Percentiles rank a stretch among this genome's conserved stretches.
These are phyloP conservation scores for Eimeria mitis DNA, from an alignment of 169 alveolate genomes.

Conservation along the genomic window DNA sequence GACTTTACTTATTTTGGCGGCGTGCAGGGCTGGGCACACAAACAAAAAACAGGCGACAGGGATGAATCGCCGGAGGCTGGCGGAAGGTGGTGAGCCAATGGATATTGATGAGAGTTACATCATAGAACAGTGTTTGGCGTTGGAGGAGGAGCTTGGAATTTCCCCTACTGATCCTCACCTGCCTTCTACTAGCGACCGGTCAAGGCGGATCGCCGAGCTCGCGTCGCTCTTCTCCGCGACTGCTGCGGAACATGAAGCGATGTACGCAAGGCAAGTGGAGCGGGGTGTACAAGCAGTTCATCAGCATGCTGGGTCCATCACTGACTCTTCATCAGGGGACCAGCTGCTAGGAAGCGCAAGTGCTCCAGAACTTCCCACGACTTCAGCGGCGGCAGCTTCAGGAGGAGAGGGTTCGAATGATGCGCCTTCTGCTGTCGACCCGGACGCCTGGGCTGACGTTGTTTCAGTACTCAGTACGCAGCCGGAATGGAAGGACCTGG, in stretches of 20 bases:
- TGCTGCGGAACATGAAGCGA: background rate
- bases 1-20: background rate
- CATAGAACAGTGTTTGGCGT: background rate
- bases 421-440: background rate
- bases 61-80: background rate
- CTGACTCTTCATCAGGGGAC: too few relatives aligned
- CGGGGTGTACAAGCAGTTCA: background rate
- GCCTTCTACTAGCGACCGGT: background rate
- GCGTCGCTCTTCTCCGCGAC: background rate
- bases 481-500: background rate
- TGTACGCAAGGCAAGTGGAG: background rate
- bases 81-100: background rate
- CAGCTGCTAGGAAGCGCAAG: background rate
- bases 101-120: background rate
- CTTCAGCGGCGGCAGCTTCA: background rate
- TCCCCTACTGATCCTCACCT: too few relatives aligned
- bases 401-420: background rate
- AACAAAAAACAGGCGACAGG: background rate
- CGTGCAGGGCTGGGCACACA: background rate
- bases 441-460: background rate
- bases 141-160: constrained; percentile 20
- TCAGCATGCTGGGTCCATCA: too few relatives aligned
- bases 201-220: background rate
- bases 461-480: background rate
- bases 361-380: background rate